Conservation (phyloP, 2,329 filamentous ascomycete species). For the Neodidymelliopsis sp. region DNA sequence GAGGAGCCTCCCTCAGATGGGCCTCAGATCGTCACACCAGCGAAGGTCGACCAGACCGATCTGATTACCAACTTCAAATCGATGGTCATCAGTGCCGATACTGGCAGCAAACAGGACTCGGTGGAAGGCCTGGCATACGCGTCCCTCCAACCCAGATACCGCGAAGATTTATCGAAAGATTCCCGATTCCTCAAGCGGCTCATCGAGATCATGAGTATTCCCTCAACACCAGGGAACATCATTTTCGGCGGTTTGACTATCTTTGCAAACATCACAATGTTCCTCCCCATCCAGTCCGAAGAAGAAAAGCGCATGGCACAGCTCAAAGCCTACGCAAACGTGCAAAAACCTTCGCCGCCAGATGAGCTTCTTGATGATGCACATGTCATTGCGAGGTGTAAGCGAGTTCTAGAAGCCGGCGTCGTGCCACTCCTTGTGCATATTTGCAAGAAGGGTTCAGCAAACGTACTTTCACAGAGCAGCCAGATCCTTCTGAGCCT, state of each 20-base stretch:
- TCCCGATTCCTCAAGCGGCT: conserved; percentile 72
- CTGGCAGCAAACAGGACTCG: conserved; percentile 69
- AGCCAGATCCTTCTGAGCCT: conserved; percentile 80
- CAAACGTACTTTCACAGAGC: conserved; percentile 74
- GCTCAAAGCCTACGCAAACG: conserved; percentile 92
- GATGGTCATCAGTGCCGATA: conserved; percentile 68
- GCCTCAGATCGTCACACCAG: conserved; percentile 42
- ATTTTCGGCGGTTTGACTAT: conserved; percentile 89
- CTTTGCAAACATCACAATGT: conserved; percentile 83
- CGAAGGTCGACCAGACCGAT: conserved; percentile 53
- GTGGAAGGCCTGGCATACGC: conserved; percentile 93
- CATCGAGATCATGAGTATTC: conserved; percentile 63
- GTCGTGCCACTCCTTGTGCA: conserved; percentile 79
- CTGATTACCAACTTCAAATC: conserved; percentile 65
- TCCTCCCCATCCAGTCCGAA: conserved; percentile 78
- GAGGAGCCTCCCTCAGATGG: conserved; percentile 41
- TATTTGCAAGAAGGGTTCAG: conserved; percentile 75
- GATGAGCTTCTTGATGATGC: conserved; percentile 78
- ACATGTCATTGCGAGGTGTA: conserved; percentile 78
- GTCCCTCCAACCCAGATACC: conserved; percentile 83
- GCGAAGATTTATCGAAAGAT: conserved; percentile 79
- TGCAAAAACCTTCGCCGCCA: conserved; percentile 68
- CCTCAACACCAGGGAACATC: conserved; percentile 60
- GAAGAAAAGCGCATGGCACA: conserved; percentile 93
- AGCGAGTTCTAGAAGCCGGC: conserved; percentile 78